Conservation (phyloP, 208 protist species). For the Acanthamoeba culbertsoni region DNA sequence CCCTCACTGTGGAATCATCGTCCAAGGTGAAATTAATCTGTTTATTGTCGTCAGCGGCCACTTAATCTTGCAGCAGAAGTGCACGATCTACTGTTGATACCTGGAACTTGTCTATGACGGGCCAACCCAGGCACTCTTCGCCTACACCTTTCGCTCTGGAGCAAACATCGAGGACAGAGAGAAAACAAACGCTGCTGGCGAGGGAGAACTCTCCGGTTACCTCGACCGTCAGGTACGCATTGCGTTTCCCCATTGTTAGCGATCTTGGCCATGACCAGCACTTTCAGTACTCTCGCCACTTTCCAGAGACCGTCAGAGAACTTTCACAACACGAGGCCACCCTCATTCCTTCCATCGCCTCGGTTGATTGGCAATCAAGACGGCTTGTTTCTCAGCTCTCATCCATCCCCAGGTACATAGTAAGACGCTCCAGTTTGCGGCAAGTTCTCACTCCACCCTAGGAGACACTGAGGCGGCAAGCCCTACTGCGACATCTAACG, state of each 20-base stretch:
- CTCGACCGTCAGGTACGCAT: too few relatives aligned
- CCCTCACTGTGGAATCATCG: neutral
- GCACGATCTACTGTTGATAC: neutral
- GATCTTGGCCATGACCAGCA: too few relatives aligned
- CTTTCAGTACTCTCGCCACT: too few relatives aligned
- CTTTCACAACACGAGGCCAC: too few relatives aligned
- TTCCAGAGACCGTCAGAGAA: too few relatives aligned
- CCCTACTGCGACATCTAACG: neutral
- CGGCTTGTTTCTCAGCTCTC: neutral
- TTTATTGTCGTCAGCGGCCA: neutral
- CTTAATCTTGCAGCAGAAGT: neutral
- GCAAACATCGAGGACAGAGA: too few relatives aligned
- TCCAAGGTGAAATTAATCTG: neutral
- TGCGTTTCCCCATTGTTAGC: too few relatives aligned
- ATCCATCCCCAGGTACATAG: neutral
- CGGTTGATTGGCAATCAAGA: neutral
- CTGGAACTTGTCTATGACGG: neutral
- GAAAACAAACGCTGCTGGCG: too few relatives aligned
- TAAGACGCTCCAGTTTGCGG: neutral
- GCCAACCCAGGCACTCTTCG: neutral
- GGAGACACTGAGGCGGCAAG: neutral
- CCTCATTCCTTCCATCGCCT: neutral
- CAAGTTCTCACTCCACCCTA: neutral
- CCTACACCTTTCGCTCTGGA: too few relatives aligned
- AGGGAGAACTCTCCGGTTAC: too few relatives aligned